phyloP scores from a whole-genome alignment of 2,329 filamentous ascomycete species.

The Didymella keratinophila region DNA sequence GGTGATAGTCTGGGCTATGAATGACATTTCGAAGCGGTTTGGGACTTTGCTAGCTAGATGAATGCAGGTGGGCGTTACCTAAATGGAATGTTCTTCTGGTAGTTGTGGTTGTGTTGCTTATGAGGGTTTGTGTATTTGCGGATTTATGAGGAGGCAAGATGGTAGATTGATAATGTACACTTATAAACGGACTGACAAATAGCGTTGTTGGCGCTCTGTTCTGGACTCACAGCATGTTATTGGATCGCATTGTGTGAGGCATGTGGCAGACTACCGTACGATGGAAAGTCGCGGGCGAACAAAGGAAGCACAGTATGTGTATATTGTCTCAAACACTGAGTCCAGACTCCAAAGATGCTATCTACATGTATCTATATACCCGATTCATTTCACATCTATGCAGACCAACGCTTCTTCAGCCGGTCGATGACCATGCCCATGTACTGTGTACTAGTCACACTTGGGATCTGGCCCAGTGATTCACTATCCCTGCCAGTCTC shows the following conservation, averaged over 20 bases:
- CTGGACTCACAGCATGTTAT: neutral
- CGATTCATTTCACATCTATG: neutral
- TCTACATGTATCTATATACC: neutral
- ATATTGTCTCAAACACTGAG: neutral
- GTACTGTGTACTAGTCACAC: conserved; percentile 26
- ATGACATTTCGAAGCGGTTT: neutral
- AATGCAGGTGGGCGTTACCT: neutral
- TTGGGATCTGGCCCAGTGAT: conserved; percentile 20
- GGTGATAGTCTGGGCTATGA: neutral
- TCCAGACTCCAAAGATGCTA: neutral
- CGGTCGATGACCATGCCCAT: conserved; percentile 28
- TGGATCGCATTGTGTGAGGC: neutral
- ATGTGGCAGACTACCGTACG: neutral
- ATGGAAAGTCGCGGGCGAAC: neutral
- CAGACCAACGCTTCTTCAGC: conserved; percentile 24
- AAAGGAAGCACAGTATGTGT: neutral
- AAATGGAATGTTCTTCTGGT: neutral
- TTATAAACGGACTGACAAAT: neutral
- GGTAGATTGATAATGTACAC: neutral
- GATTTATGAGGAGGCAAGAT: neutral
- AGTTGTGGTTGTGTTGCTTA: neutral
- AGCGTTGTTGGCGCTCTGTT: neutral
- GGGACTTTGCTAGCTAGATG: neutral
- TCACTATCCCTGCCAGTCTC: conserved; percentile 27
- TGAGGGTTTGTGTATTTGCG: neutral